Conservation (phyloP, 805 yeast genomes). For the Schizosaccharomyces octosporus region DNA sequence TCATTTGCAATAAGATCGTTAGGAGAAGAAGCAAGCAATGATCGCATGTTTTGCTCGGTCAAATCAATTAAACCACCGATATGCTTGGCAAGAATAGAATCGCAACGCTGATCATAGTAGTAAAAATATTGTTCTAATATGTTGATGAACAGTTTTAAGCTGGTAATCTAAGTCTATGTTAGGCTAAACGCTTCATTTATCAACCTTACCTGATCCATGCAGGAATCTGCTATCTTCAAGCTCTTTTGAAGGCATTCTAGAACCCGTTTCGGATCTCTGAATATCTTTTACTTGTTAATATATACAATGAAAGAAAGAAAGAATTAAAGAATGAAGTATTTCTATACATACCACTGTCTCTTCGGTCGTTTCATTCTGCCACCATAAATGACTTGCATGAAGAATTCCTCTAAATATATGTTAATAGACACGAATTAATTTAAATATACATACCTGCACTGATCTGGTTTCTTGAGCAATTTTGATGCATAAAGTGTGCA, state of each 20-base stretch:
- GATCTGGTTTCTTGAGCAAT: conserved; percentile 75
- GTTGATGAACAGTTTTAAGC: conserved; percentile 36
- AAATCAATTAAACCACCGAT: conserved; percentile 71
- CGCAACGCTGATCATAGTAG: conserved; percentile 61
- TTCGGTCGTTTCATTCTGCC: conserved; percentile 18
- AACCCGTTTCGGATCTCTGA: conserved; percentile 42
- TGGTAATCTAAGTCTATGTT: conserved; percentile 23
- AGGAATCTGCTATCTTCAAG: conserved; percentile 75
- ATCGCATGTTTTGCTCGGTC: conserved; percentile 16
- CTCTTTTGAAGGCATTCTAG: conserved; percentile 79
- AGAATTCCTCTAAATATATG: conserved; percentile 47
- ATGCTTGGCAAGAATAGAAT: conserved; percentile 24
- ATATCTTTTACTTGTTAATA: conserved; percentile 9
- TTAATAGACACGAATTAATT: background rate
- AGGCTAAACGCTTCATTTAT: conserved; percentile 17
- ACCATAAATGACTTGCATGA: conserved; percentile 76
- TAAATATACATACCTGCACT: conserved; percentile 16
- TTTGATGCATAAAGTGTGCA: conserved; percentile 73
- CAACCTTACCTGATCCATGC: conserved; percentile 44
- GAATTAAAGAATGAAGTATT: background rate
- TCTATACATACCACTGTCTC: background rate
- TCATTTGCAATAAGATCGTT: conserved; percentile 15
- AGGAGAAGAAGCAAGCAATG: conserved; percentile 1
- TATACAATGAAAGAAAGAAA: background rate
- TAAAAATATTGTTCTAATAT: conserved; percentile 67